Evolutionary conservation across 345 rosid genomes (phyloP), one percentile per base, ranked within the genome.

Genomic region (Cardamine occulta): DNA sequence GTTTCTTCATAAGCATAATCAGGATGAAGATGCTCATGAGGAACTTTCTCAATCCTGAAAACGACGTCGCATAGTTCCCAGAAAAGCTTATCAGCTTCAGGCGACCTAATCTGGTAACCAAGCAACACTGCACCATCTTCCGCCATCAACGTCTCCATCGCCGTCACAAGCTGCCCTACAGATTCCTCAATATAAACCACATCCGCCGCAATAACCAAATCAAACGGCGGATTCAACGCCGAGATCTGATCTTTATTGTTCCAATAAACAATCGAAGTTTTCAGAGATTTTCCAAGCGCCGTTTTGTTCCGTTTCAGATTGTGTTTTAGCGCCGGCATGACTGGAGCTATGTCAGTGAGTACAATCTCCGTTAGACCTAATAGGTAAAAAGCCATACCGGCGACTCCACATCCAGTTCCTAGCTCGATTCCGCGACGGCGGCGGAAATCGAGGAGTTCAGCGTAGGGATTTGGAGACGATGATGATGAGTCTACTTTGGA

Each of bases 241-340:
- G 62, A 44, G 54, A 93, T 87, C 76, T 91, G 97, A 19, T 86
- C 90, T 26, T 26, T 35, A 6, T 86, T 88, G 79, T 85, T 91
- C 98, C 98, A 91, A 72, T 82, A 79, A 11, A 89, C 79, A 28
- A 89, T 66, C 8, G 93, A 78, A 15, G 89, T 76, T 69, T 88
- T 91, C 6, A 91, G 78, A 70, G 68, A 52, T 81, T 89, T 91
- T 5, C 83, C 87, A 5, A 91, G 82, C 57, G 82, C 86, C 28
- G 86, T 80, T 69, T 91, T 93, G 86, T 93, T 93, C 54, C 94
- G 88, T 80, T 91, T 93, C 78, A 93, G 91, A 78, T 91, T 93
- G 87, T 87, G 97, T 75, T 85, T 89, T 54, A 93, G 86, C 5
- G 97, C 96, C 15, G 96, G 94, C 97, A 93, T 91, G 42, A 91